Evolutionary conservation across 768 basidiomycete species (phyloP), one percentile per base, ranked within the genome.

Genomic region (Lepiota subincarnata): DNA sequence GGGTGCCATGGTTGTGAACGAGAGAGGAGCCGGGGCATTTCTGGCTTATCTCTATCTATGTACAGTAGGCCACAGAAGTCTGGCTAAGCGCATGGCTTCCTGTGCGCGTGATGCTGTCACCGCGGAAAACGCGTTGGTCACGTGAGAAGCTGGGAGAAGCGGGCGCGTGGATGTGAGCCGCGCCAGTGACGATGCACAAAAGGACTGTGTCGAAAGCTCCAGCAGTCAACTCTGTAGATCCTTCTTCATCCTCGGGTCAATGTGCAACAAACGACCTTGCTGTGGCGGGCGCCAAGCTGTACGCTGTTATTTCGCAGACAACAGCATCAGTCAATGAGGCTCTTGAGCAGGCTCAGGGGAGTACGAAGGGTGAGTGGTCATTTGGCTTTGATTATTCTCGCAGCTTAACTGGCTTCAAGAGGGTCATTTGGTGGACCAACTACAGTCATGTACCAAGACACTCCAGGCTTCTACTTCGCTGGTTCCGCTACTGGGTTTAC

Each of bases 121-220:
- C 43, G 13, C 43, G 43, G 38, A 49, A 16, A 49, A 49, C 48
- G 48, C 48, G 48, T n/a, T 14, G 18, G 24, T 51, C 50, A 51
- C 50, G 50, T 51, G 50, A 11, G 31, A 31, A 11, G 6, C 31
- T 31, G 31, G 31, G 10, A 31, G 31, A 31, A 31, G 10, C 10
- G 31, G 31, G 31, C 31, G 31, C 31, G 31, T 31, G 31, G 31
- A 31, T 31, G 3, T 8, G 31, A 31, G 4, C 31, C 31, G 7
- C 31, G n/a, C n/a, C n/a, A n/a, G n/a, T n/a, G 7, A 31, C 38
- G 10, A 53, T 53, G 52, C 52, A 53, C 52, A 53, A 53, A 18
- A 45, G 52, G 13, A 38, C 44, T 28, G 28, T 37, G 8, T 53
- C 52, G 16, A 53, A 31, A 19, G 31, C 52, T 46, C 18, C 35